Evolutionary conservation across 495 filamentous ascomycete species (phyloP), one percentile per base, ranked within the genome.

Genomic region (Antarctomyces pellizariae): DNA sequence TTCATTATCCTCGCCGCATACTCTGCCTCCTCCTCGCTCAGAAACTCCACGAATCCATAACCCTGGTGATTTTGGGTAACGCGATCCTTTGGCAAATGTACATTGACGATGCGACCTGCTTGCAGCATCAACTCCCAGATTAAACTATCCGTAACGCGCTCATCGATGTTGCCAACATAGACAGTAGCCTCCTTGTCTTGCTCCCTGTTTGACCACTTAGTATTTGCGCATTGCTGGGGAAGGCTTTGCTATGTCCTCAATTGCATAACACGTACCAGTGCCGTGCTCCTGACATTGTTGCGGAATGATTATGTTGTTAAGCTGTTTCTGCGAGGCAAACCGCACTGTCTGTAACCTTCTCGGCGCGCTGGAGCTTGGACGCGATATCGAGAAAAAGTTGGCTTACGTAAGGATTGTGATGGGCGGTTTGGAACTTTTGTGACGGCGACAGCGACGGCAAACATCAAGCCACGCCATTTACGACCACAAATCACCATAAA

Each of bases 161-260:
- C 86, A 50, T 99, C 86, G 41, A 99, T 74, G 48, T 95, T 95
- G 46, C 86, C 86, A 36, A 95, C 71, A 50, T 99, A 99, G 46
- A 93, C 76, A 10, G 86, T 99, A 25, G 83, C 84, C 52, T 95
- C 86, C 47, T 95, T 95, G 48, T 95, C 82, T 54, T 99, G 86
- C 47, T 95, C 84, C 84, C 84, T 92, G 38, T 32, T 26, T 25
- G 25, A 16, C 26, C 29, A 26, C 22, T 36, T 26, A 29, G 30
- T 3, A 16, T 28, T 22, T 25, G 18, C 22, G 21, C 14, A 31
- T 17, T 15, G 18, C 13, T 13, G 13, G n/a, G n/a, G 20, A 13
- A n/a, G n/a, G n/a, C n/a, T n/a, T 26, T 14, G 12, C 15, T 2
- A 5, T n/a, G 16, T 22, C 2, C 16, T 10, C 3, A 22, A n/a